A percentile compares a stretch with the other conserved stretches of the same genome.
Conservation (phyloP, 257 asterid genomes). For the Scutellaria barbata region DNA sequence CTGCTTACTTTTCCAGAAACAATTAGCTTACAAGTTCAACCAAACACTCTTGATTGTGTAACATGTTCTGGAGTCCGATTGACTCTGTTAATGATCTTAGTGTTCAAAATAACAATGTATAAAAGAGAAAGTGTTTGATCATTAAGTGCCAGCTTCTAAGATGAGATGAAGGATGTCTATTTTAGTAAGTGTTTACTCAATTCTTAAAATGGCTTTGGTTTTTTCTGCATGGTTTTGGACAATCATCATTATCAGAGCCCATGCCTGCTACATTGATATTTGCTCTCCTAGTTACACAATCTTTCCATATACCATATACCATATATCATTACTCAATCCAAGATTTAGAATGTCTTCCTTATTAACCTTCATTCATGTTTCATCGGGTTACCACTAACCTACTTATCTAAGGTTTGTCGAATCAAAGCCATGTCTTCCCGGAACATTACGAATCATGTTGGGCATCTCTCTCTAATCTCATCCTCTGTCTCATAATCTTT, state of each 20-base stretch:
- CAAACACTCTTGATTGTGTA: constrained; percentile 14
- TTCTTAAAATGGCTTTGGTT: too few species aligned
- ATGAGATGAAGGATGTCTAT: not conserved
- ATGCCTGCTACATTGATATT: not conserved
- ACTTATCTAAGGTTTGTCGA: not conserved
- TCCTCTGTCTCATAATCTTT: not conserved
- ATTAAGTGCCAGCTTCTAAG: constrained; percentile 3
- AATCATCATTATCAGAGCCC: not conserved
- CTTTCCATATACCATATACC: not conserved
- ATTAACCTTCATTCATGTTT: not conserved
- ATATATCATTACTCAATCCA: not conserved
- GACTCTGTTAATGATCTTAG: not conserved
- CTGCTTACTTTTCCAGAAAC: not conserved
- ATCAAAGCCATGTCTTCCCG: not conserved
- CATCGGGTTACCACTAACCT: too few species aligned
- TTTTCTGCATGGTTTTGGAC: not conserved
- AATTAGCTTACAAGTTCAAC: not conserved
- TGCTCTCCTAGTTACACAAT: not conserved
- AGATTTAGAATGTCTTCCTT: not conserved
- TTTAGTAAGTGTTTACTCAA: not conserved
- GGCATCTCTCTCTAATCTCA: not conserved
- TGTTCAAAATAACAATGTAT: too few species aligned
- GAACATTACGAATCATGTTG: not conserved
- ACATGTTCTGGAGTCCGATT: constrained; percentile 19
- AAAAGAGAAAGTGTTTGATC: not conserved